phyloP scores from a whole-genome alignment of 495 filamentous ascomycete genomes.

The Penicillium crystallinum region DNA sequence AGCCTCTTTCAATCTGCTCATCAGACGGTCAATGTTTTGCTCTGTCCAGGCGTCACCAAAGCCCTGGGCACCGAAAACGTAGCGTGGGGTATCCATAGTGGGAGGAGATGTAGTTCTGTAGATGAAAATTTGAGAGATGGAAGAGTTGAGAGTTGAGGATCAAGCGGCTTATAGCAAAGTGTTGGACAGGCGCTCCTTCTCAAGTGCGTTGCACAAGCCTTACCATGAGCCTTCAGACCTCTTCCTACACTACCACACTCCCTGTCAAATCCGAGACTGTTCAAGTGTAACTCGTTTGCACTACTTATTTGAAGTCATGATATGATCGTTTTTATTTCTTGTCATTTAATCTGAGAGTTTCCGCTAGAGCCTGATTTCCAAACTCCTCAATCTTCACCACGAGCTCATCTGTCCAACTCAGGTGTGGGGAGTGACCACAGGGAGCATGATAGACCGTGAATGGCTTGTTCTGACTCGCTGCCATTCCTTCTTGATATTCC shows the following conservation, averaged over 20 bases:
- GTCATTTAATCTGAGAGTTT: not conserved
- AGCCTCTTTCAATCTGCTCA: conserved; percentile 2
- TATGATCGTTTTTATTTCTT: not conserved
- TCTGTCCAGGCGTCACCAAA: conserved; percentile 12
- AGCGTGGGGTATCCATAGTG: conserved; percentile 6
- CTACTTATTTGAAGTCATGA: not conserved
- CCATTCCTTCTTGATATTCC: conserved; percentile 29
- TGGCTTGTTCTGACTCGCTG: conserved; percentile 13
- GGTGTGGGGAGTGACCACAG: conserved; percentile 23
- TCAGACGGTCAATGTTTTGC: conserved; percentile 4
- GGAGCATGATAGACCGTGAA: conserved; percentile 25
- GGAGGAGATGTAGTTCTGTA: not conserved
- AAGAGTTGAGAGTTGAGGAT: not conserved
- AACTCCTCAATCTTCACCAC: conserved; percentile 21
- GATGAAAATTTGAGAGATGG: not conserved
- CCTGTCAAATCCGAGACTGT: not conserved
- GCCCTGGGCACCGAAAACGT: conserved; percentile 10
- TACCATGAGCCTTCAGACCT: not conserved
- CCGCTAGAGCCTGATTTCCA: not conserved
- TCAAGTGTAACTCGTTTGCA: not conserved
- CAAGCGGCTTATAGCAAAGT: not conserved
- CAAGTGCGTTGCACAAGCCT: not conserved
- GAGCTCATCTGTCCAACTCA: conserved; percentile 22
- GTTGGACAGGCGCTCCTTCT: not conserved
- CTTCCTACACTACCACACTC: not conserved